Evolutionary conservation across 2,329 filamentous ascomycete species (phyloP).

Genomic region (Chalaropsis thielavioides): DNA sequence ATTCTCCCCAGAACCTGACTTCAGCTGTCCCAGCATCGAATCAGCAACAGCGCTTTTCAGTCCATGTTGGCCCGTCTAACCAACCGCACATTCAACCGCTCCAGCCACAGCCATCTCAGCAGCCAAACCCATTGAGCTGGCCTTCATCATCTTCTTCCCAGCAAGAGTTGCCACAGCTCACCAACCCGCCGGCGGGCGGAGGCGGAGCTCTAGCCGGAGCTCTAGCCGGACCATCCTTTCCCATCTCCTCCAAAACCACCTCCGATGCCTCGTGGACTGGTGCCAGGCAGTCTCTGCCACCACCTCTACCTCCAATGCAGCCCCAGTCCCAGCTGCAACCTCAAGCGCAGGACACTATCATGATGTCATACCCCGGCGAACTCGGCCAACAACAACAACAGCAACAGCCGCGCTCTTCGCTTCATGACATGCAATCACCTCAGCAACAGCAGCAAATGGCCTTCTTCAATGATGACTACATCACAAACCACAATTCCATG

Average conservation of each 20-base stretch:
- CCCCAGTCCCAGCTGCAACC: neutral
- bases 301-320: neutral
- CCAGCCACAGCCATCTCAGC: neutral
- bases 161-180: neutral
- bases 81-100: neutral
- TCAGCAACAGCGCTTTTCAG: neutral
- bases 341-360: neutral
- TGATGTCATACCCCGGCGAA: neutral
- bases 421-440: conserved; percentile 7
- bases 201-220: too few species aligned
- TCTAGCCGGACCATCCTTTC: neutral
- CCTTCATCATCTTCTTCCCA: neutral
- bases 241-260: neutral
- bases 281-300: neutral
- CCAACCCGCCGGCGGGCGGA: neutral
- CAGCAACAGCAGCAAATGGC: conserved; percentile 11
- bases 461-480: conserved; percentile 13
- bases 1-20: neutral
- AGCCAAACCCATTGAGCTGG: neutral
- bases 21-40: neutral
- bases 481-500: conserved; percentile 20
- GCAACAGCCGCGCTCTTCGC: conserved; percentile 15
- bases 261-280: neutral
- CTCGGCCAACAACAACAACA: conserved; percentile 10
- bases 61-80: neutral